Conservation (phyloP, 306 rosid genomes). For the Datisca glomerata region DNA sequence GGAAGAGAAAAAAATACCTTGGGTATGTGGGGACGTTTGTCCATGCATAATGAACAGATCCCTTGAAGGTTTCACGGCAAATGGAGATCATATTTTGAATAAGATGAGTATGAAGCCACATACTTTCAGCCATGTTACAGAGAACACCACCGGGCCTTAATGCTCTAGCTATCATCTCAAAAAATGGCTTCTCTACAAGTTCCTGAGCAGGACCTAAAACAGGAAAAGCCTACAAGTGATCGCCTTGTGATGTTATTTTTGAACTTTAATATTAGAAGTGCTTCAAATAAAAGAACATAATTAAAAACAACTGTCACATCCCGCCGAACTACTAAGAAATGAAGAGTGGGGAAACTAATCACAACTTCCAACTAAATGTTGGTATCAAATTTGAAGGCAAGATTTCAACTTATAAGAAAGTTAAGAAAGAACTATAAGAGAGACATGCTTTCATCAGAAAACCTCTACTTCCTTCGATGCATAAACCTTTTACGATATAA, state of each 20-base stretch:
- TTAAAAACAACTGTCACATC: neutral
- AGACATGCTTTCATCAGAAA: too few relatives aligned
- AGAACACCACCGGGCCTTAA: slow-evolving; percentile 92
- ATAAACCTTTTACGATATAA: too few relatives aligned
- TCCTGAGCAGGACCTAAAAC: slow-evolving; percentile 93
- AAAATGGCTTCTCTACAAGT: slow-evolving; percentile 95
- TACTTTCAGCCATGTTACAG: slow-evolving; percentile 98
- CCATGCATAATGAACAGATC: slow-evolving; percentile 93
- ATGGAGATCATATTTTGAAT: slow-evolving; percentile 68
- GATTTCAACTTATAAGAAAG: too few relatives aligned
- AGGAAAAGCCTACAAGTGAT: slow-evolving; percentile 11
- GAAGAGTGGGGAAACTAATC: too few relatives aligned
- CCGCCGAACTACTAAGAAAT: too few relatives aligned
- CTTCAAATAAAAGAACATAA: neutral
- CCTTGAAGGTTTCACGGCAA: slow-evolving; percentile 66
- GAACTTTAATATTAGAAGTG: too few relatives aligned
- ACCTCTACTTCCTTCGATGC: too few relatives aligned
- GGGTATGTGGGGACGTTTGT: slow-evolving; percentile 95
- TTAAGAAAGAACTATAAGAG: too few relatives aligned
- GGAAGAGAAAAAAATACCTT: slow-evolving; percentile 39
- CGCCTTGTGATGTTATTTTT: too few relatives aligned
- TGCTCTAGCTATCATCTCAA: slow-evolving; percentile 79
- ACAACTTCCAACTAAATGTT: too few relatives aligned
- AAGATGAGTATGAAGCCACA: slow-evolving; percentile 99
- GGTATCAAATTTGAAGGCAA: too few relatives aligned